Conservation (phyloP, 169 alveolate genomes). For the Cytauxzoon felis region DNA sequence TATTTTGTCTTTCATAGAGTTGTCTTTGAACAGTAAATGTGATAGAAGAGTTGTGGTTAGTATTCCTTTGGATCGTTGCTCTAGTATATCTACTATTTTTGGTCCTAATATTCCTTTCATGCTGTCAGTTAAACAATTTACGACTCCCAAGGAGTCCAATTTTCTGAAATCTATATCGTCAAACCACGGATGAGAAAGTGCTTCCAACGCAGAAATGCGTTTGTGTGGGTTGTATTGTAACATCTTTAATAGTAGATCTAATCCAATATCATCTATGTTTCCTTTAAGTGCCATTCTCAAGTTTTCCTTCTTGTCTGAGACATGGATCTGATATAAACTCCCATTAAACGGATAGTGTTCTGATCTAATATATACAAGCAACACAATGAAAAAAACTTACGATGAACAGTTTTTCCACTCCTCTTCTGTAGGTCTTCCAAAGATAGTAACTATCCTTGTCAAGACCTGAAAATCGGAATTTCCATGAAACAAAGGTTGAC, state of each 20-base stretch:
- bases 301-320: constrained; percentile 61
- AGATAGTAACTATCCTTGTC: constrained; percentile 74
- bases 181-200: constrained; percentile 92
- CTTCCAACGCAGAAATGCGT: constrained; percentile 92
- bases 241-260: constrained; percentile 87
- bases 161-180: constrained; percentile 74
- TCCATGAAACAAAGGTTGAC: constrained; percentile 84
- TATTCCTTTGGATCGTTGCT: constrained; percentile 64
- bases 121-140: constrained; percentile 75
- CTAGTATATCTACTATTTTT: constrained; percentile 69
- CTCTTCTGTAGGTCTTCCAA: constrained; percentile 81
- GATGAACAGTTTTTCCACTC: constrained; percentile 78
- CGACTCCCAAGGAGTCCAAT: constrained; percentile 78
- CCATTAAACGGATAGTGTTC: constrained; percentile 75
- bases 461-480: constrained; percentile 79
- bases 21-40: constrained; percentile 64
- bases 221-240: constrained; percentile 89
- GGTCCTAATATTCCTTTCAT: constrained; percentile 74
- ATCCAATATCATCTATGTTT: constrained; percentile 68
- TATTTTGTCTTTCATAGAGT: constrained; percentile 20
- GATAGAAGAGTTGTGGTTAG: constrained; percentile 75
- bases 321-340: constrained; percentile 61
- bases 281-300: constrained; percentile 64
- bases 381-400: constrained; percentile 20
- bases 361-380: constrained; percentile 19